These are phyloP conservation scores for Boletus patriciae DNA, from an alignment of 768 basidiomycete species.

Conservation along the genomic window DNA sequence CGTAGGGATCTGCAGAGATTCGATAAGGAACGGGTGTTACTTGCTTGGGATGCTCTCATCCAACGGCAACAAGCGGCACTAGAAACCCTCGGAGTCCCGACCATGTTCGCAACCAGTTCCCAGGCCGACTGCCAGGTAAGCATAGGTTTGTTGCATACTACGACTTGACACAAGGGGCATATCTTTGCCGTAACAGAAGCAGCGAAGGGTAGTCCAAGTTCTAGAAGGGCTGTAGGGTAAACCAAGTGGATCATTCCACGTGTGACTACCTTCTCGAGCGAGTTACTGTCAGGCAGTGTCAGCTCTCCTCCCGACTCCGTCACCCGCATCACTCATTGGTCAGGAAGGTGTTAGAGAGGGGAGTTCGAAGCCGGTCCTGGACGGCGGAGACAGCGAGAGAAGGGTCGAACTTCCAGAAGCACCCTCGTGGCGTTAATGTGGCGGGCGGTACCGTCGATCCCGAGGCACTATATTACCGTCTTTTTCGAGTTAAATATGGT, in stretches of 20 bases:
- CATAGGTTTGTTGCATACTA: neutral
- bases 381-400: neutral
- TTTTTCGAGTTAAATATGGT: neutral
- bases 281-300: neutral
- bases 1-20: conserved; percentile 65
- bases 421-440: conserved; percentile 16
- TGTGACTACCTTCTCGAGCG: conserved; percentile 4
- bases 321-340: neutral
- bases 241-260: neutral
- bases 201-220: conserved; percentile 69
- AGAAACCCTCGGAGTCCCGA: conserved; percentile 60
- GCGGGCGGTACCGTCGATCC: conserved; percentile 10
- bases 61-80: conserved; percentile 67
- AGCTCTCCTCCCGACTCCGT: neutral
- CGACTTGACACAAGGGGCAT: conserved; percentile 1
- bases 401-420: conserved; percentile 6
- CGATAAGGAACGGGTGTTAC: conserved; percentile 65
- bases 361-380: conserved; percentile 1
- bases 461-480: neutral
- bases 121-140: conserved; percentile 57
- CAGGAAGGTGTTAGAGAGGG: neutral
- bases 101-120: conserved; percentile 62
- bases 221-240: conserved; percentile 49
- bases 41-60: conserved; percentile 77
- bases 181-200: conserved; percentile 46